A percentile compares a stretch with the other conserved stretches of the same genome.
phyloP scores from a whole-genome alignment of 148 eudicot species.

The Rhododendron griersonianum region DNA sequence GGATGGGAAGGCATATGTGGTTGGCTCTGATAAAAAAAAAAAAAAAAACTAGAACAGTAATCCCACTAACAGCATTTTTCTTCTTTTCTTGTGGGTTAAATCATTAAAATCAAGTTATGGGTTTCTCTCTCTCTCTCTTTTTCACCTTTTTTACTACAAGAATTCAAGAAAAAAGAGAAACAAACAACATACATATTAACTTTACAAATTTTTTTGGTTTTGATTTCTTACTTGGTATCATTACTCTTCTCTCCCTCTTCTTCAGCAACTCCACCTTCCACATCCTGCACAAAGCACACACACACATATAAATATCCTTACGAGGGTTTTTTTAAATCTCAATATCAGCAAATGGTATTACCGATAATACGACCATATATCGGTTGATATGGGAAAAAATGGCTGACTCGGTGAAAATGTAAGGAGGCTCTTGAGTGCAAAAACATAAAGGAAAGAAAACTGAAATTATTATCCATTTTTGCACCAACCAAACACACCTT shows the following conservation, averaged over 20 bases:
- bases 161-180: conserved; percentile 10
- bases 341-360: neutral
- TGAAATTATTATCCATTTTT: neutral
- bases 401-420: neutral
- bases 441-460: neutral
- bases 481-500: conserved; percentile 6
- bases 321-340: neutral
- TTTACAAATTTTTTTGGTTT: neutral
- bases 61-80: conserved; percentile 12
- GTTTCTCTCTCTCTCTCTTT: neutral
- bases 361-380: neutral
- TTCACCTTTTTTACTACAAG: conserved; percentile 13
- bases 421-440: conserved; percentile 4
- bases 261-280: conserved; percentile 18
- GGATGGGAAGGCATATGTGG: conserved; percentile 14
- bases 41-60: conserved; percentile 14
- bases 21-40: conserved; percentile 15
- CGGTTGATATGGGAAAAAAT: neutral
- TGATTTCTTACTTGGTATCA: conserved; percentile 25
- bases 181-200: neutral
- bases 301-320: conserved; percentile 4
- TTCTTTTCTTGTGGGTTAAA: conserved; percentile 10
- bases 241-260: conserved; percentile 15
- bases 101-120: conserved; percentile 3
- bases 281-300: conserved; percentile 14